Conservation (phyloP, 1,284 basidiomycete genomes). For the Hemileia vastatrix region DNA sequence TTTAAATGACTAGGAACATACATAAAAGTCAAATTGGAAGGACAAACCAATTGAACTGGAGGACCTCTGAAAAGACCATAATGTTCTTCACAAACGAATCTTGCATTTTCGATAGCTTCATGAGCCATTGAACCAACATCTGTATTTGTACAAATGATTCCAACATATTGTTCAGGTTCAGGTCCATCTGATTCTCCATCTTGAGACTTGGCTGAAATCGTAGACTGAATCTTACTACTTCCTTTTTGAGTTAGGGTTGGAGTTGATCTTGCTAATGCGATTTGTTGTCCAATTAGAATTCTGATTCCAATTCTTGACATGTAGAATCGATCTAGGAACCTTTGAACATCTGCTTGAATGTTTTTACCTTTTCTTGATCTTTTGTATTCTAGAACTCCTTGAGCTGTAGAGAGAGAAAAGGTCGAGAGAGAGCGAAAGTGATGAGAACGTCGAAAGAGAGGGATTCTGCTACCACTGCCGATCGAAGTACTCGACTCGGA, state of each 20-base stretch:
- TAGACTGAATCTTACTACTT: neutral
- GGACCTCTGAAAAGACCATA: slow-evolving; percentile 96
- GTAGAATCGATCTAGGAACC: slow-evolving; percentile 95
- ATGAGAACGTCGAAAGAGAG: neutral
- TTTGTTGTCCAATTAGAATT: slow-evolving; percentile 82
- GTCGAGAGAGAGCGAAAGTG: neutral
- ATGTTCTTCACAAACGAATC: slow-evolving; percentile 96
- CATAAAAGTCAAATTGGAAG: slow-evolving; percentile 72
- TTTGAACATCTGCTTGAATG: slow-evolving; percentile 80
- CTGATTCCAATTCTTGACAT: slow-evolving; percentile 92
- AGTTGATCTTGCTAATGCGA: slow-evolving; percentile 28
- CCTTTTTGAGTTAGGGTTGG: neutral
- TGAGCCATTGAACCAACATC: slow-evolving; percentile 93
- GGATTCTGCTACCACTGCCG: neutral
- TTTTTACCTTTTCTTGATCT: slow-evolving; percentile 53
- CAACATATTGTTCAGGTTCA: slow-evolving; percentile 82
- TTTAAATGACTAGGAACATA: slow-evolving; percentile 96
- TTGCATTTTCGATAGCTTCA: slow-evolving; percentile 96
- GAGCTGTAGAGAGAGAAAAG: slow-evolving; percentile 24
- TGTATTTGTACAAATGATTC: slow-evolving; percentile 94
- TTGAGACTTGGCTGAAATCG: neutral
- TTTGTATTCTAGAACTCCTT: slow-evolving; percentile 44
- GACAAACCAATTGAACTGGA: slow-evolving; percentile 91
- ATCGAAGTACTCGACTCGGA: slow-evolving; percentile 8
- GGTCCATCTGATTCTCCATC: slow-evolving; percentile 18